These are phyloP conservation scores for Asclepias syriaca DNA, from an alignment of 257 asterid species.

Conservation along the genomic window DNA sequence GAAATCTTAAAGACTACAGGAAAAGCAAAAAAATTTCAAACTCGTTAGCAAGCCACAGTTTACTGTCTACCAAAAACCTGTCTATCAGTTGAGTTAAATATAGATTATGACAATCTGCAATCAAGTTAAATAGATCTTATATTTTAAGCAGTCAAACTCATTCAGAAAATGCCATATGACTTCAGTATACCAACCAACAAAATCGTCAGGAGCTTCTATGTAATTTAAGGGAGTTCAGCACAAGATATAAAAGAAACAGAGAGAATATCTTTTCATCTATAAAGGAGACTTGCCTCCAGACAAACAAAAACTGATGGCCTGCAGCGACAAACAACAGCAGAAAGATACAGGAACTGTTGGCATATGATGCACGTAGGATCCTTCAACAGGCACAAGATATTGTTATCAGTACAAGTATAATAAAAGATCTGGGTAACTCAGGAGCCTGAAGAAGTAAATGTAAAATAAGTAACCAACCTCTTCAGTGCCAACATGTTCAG, in stretches of 20 bases:
- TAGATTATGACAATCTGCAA: not conserved
- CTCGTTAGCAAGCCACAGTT: not conserved
- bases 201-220: not conserved
- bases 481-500: slow-evolving; percentile 74
- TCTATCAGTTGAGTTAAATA: not conserved
- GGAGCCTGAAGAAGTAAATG: slow-evolving; percentile 11
- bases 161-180: not conserved
- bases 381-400: slow-evolving; percentile 39
- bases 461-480: slow-evolving; percentile 45
- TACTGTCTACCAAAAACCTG: not conserved
- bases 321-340: slow-evolving; percentile 86
- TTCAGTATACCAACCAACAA: not conserved
- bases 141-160: not conserved
- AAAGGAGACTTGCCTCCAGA: slow-evolving; percentile 62
- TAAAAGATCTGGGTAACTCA: not conserved
- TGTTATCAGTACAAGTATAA: slow-evolving; percentile 22
- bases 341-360: slow-evolving; percentile 76
- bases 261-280: not conserved
- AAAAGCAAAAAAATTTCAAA: not conserved
- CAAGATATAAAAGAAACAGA: not conserved
- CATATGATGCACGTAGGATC: slow-evolving; percentile 88
- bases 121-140: not conserved
- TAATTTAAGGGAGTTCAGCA: not conserved
- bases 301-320: slow-evolving; percentile 80
- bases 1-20: not conserved